These are phyloP conservation scores for Sporobolomyces roseus DNA, from an alignment of 768 basidiomycete genomes.

Conservation along the genomic window DNA sequence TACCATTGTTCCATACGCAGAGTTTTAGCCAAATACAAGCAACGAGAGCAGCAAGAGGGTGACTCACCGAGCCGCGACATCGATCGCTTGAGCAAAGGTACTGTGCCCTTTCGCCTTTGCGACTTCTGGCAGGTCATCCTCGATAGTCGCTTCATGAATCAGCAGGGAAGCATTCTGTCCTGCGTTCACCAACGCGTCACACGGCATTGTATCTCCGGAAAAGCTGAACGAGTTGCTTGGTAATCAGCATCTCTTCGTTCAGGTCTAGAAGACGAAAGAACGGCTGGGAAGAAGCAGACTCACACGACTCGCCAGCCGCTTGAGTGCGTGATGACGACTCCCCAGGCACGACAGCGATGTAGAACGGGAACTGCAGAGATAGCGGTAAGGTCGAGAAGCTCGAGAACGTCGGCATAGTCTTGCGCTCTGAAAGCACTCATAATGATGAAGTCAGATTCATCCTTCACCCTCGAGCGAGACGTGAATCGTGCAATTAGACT, in stretches of 20 bases:
- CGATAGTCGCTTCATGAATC: conserved; percentile 93
- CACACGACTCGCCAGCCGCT: conserved; percentile 77
- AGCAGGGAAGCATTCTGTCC: conserved; percentile 70
- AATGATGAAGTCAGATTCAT: too few species aligned
- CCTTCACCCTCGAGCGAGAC: too few species aligned
- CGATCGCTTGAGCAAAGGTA: conserved; percentile 82
- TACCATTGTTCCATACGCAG: conserved; percentile 45
- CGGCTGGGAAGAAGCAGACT: conserved; percentile 45
- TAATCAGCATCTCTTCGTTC: too few species aligned
- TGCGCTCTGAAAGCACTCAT: background rate
- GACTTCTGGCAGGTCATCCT: conserved; percentile 67
- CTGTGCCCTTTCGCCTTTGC: conserved; percentile 69
- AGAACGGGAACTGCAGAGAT: conserved; percentile 67
- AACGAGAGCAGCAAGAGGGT: background rate
- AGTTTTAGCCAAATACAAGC: background rate
- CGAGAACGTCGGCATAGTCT: conserved; percentile 17
- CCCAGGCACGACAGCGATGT: conserved; percentile 71
- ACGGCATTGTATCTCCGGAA: conserved; percentile 85
- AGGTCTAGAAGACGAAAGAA: too few species aligned
- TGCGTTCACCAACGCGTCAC: conserved; percentile 61
- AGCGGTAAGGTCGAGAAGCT: conserved; percentile 56
- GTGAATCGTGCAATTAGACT: background rate
- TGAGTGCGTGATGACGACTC: conserved; percentile 62
- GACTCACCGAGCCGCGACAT: conserved; percentile 65
- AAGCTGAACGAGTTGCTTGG: conserved; percentile 62